A percentile compares a stretch with the other conserved stretches of the same genome.
Conservation (phyloP, 768 basidiomycete species). For the Mycena capillaripes region DNA sequence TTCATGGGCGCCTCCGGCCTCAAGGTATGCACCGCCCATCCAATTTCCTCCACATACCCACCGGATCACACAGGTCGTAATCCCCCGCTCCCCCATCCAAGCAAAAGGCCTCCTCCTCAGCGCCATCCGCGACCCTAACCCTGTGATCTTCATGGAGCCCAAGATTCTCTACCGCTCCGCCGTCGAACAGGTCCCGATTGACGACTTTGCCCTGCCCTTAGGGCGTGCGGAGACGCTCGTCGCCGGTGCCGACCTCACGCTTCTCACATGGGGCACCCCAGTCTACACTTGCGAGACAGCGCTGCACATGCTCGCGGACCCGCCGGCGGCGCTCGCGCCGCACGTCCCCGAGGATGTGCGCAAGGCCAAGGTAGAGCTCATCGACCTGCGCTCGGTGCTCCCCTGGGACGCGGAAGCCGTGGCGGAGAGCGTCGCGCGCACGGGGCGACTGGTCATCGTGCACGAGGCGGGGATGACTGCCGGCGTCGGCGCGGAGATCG, state of each 20-base stretch:
- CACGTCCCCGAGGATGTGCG: slow-evolving; percentile 78
- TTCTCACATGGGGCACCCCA: slow-evolving; percentile 95
- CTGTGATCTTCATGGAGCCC: slow-evolving; percentile 96
- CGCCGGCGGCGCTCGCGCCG: slow-evolving; percentile 71
- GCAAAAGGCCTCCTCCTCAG: slow-evolving; percentile 93
- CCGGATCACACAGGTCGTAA: slow-evolving; percentile 71
- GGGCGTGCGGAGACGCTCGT: slow-evolving; percentile 83
- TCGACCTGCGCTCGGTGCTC: slow-evolving; percentile 90
- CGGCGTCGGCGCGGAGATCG: slow-evolving; percentile 92
- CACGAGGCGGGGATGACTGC: slow-evolving; percentile 93
- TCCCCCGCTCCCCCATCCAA: slow-evolving; percentile 94
- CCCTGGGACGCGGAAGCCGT: slow-evolving; percentile 91
- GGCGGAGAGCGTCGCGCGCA: slow-evolving; percentile 85
- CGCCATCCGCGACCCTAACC: slow-evolving; percentile 93
- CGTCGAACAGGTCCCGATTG: slow-evolving; percentile 94
- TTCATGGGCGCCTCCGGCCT: slow-evolving; percentile 93
- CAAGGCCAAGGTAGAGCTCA: slow-evolving; percentile 84
- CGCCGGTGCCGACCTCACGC: slow-evolving; percentile 86
- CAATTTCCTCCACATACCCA: not conserved
- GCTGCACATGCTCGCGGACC: slow-evolving; percentile 77
- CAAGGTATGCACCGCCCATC: slow-evolving; percentile 69
- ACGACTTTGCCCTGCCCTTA: slow-evolving; percentile 89
- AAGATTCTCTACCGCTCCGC: slow-evolving; percentile 94
- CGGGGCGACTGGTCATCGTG: slow-evolving; percentile 88
- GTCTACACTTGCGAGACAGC: slow-evolving; percentile 92